Base-by-base conservation (phyloP, 768 basidiomycete species). In the Coprinellus aureogranulatus region DNA sequence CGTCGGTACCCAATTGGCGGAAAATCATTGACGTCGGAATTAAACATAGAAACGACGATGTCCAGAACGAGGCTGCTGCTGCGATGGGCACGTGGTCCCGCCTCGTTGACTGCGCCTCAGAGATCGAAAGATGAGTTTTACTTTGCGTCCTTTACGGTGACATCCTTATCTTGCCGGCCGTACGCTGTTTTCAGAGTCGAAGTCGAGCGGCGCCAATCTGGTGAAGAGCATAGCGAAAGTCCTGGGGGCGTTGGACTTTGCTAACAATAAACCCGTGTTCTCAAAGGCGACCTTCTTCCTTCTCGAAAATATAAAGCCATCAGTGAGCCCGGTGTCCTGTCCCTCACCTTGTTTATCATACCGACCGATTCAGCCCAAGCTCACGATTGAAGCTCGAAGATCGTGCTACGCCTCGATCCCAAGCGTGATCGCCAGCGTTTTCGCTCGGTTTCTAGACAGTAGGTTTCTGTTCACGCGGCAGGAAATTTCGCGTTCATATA, bases 211-310 rank as follows among this genome's bases (percentile, higher is more conserved):
- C 14, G 76, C 84, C 18, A 65, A 72, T 9, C 71, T 85, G 61
- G 90, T 92, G 66, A 90, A 92, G 70, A 87, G 87, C 64, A 76
- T 92, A 34, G 88, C 87, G 22, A 78, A 82, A 53, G 71, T 89
- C 34, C 73, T 96, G 26, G 89, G 92, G 14, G 73, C 77, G 27
- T 68, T 94, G 41, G 80, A 88, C 68, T 95, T 90, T 68, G 72
- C 76, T 45, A 70, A 75, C 5, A 74, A 83, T 70, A 75, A 78
- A 23, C 77, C 80, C 67, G 82, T 79, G 45, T 74, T 90, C 41
- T 63, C 73, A n/a, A 72, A 80, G 61, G 86, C 77, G 2, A 71
- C 88, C 46, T 64, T 71, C 20, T 88, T 82, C 68, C 74, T 94
- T 58, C 70, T 92, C 49, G 77, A 79, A 53, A 79, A 80, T 66